Conservation (phyloP, 2,329 filamentous ascomycete species). For the Phaeosphaeria sp. region DNA sequence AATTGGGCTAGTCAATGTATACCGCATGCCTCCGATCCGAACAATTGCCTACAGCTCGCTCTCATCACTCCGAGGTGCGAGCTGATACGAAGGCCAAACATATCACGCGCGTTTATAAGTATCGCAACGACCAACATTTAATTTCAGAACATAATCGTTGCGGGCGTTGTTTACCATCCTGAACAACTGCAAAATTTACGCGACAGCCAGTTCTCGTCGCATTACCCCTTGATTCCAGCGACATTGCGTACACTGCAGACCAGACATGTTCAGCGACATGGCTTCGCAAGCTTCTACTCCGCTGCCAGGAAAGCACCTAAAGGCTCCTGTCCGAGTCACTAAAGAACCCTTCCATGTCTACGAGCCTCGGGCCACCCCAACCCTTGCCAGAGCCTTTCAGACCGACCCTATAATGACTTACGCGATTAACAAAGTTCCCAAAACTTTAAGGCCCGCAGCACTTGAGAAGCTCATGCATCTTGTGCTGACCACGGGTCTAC, state of each 20-base stretch:
- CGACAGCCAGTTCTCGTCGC: too few species aligned
- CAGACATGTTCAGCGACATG: not conserved
- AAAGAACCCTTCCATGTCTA: not conserved
- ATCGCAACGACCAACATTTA: not conserved
- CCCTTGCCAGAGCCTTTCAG: not conserved
- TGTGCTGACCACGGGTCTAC: not conserved
- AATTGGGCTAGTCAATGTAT: not conserved
- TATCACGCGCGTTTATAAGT: not conserved
- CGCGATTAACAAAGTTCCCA: not conserved
- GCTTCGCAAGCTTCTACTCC: not conserved
- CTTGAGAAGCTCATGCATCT: not conserved
- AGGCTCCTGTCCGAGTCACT: not conserved
- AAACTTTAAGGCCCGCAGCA: not conserved
- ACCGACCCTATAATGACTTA: not conserved
- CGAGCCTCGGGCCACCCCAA: not conserved
- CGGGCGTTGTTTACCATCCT: not conserved
- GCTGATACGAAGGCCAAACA: not conserved
- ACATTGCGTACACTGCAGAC: not conserved
- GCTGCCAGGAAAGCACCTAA: not conserved
- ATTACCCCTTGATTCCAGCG: not conserved
- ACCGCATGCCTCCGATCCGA: not conserved
- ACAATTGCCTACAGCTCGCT: not conserved
- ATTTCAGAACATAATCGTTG: not conserved
- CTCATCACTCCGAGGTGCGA: not conserved
- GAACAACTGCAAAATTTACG: not conserved